Evolutionary conservation across 179 eudicot genomes (phyloP).

Genomic region (Pouteria campechiana): DNA sequence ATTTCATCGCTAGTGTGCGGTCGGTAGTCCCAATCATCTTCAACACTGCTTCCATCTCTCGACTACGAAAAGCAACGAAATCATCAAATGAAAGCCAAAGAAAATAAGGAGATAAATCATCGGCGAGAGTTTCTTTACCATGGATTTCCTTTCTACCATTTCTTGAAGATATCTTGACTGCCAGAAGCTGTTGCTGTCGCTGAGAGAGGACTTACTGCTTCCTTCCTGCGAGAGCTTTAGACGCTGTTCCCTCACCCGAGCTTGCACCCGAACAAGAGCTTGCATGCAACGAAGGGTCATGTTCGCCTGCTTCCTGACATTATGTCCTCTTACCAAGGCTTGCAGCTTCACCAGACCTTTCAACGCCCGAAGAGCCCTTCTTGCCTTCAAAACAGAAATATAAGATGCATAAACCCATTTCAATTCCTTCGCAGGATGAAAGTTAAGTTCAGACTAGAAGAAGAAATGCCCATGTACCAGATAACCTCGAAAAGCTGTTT

Average conservation of each 20-base stretch:
- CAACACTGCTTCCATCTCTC: slow-evolving; percentile 55
- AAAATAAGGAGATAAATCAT: neutral
- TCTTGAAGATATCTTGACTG: slow-evolving; percentile 46
- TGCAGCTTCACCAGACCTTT: slow-evolving; percentile 78
- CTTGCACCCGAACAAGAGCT: slow-evolving; percentile 69
- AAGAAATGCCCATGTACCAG: slow-evolving; percentile 27
- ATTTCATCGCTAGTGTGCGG: slow-evolving; percentile 66
- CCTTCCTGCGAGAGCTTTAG: slow-evolving; percentile 36
- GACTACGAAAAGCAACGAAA: slow-evolving; percentile 21
- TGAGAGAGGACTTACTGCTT: slow-evolving; percentile 41
- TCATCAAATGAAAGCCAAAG: neutral
- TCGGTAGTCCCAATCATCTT: slow-evolving; percentile 81
- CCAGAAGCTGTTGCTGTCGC: slow-evolving; percentile 40
- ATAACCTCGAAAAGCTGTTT: slow-evolving; percentile 86
- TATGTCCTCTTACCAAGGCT: slow-evolving; percentile 80
- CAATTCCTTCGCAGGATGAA: neutral
- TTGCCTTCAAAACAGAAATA: slow-evolving; percentile 32
- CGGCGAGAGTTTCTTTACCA: slow-evolving; percentile 19
- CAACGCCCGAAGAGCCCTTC: slow-evolving; percentile 67
- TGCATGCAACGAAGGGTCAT: slow-evolving; percentile 85
- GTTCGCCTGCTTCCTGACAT: slow-evolving; percentile 75
- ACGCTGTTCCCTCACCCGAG: slow-evolving; percentile 64
- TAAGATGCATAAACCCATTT: neutral
- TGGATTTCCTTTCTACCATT: slow-evolving; percentile 43
- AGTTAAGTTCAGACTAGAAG: neutral